Conservation (phyloP, 495 filamentous ascomycete genomes). For the Neurospora intermedia region DNA sequence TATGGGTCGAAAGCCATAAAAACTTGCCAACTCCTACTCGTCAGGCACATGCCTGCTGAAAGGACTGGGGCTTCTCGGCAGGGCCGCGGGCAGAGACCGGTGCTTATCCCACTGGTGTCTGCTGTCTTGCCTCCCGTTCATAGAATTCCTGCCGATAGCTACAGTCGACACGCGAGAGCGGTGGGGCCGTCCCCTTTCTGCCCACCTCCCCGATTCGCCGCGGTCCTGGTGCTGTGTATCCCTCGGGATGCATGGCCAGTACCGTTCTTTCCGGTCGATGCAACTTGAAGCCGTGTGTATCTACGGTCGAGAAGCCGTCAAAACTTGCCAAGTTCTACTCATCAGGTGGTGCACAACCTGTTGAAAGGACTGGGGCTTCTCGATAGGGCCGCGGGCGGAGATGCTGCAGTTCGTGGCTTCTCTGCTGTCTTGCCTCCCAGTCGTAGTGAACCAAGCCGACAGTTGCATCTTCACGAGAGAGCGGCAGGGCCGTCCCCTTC, state of each 20-base stretch:
- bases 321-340: background rate
- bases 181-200: background rate
- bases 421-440: background rate
- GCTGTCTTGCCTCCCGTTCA: background rate
- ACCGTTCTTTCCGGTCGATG: background rate
- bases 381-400: background rate
- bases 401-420: background rate
- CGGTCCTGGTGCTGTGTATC: background rate
- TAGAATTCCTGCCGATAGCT: background rate
- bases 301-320: background rate
- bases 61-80: background rate
- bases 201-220: background rate
- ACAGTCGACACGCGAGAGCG: background rate
- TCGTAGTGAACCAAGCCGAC: background rate
- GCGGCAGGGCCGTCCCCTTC: background rate
- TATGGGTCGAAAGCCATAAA: background rate
- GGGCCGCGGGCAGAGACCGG: background rate
- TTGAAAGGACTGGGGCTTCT: background rate
- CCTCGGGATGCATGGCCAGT: background rate
- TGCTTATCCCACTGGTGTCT: background rate
- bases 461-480: background rate
- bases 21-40: background rate
- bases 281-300: background rate
- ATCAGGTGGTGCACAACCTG: background rate
- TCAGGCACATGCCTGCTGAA: background rate